phyloP scores from a whole-genome alignment of 1,284 basidiomycete species.

The Puccinia triticina region DNA sequence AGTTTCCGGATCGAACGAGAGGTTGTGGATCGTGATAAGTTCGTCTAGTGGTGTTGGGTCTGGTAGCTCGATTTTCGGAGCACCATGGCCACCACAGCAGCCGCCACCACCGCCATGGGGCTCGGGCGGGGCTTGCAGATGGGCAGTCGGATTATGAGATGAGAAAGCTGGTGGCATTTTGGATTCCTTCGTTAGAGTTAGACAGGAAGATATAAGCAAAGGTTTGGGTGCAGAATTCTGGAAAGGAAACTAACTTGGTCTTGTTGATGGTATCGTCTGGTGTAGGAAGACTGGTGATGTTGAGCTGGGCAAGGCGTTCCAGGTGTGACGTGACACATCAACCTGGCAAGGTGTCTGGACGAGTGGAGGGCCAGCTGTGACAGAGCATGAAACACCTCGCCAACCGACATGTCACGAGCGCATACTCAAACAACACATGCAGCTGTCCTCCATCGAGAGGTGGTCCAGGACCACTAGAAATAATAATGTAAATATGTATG shows the following conservation, averaged over 20 bases:
- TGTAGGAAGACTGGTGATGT: not conserved
- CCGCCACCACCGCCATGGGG: not conserved
- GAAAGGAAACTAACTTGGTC: not conserved
- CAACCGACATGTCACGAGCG: not conserved
- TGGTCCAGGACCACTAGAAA: no score
- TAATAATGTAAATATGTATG: no score
- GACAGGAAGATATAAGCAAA: not conserved
- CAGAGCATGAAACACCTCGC: not conserved
- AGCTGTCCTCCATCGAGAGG: no score
- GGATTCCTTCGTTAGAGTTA: slow-evolving; percentile 4
- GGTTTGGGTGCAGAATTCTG: not conserved
- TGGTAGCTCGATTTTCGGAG: slow-evolving; percentile 10
- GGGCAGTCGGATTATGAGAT: slow-evolving; percentile 44
- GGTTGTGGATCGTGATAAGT: slow-evolving; percentile 38
- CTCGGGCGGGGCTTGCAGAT: slow-evolving; percentile 4
- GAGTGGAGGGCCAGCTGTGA: not conserved
- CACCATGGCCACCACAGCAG: slow-evolving; percentile 15
- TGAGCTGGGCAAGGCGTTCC: not conserved
- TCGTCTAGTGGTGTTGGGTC: slow-evolving; percentile 42
- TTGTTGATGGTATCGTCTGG: not conserved
- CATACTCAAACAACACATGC: not conserved
- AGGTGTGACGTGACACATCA: not conserved
- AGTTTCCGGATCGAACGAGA: slow-evolving; percentile 34
- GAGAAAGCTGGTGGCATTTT: slow-evolving; percentile 37
- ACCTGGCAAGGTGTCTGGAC: no score